phyloP scores from a whole-genome alignment of 2,329 filamentous ascomycete genomes.

The Lasiodiplodia citricola region DNA sequence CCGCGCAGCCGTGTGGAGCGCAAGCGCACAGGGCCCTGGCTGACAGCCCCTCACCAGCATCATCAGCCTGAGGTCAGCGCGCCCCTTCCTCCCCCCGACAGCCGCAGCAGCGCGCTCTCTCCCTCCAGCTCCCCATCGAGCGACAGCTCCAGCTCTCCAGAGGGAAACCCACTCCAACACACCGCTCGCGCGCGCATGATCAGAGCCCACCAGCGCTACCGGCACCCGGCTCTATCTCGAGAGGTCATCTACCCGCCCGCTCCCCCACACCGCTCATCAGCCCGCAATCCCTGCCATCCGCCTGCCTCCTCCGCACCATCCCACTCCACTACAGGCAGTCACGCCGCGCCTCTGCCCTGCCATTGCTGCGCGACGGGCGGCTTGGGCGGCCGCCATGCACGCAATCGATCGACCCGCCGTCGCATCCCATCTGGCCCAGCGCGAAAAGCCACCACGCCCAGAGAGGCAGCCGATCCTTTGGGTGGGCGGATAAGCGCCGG shows the following conservation, averaged over 20 bases:
- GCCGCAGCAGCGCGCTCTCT: neutral
- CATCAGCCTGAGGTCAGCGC: constrained; percentile 9
- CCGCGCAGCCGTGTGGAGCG: constrained; percentile 9
- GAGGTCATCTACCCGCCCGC: constrained; percentile 17
- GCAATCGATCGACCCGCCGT: constrained; percentile 16
- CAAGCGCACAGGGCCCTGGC: neutral
- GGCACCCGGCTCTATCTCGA: neutral
- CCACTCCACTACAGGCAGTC: constrained; percentile 18
- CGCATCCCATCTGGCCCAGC: constrained; percentile 10
- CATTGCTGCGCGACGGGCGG: constrained; percentile 26
- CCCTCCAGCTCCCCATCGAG: neutral
- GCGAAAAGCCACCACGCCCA: constrained; percentile 3
- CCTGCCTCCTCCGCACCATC: constrained; percentile 18
- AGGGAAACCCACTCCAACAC: neutral
- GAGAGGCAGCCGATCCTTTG: constrained; percentile 5
- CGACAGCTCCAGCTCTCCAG: neutral
- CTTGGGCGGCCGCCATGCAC: constrained; percentile 23
- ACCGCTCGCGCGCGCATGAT: constrained; percentile 3
- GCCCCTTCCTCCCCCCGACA: neutral
- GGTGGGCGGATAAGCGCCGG: neutral
- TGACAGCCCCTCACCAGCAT: neutral
- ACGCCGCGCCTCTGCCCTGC: constrained; percentile 8
- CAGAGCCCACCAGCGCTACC: constrained; percentile 10
- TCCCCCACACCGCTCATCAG: constrained; percentile 25
- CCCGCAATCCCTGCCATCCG: constrained; percentile 5